Conservation (phyloP, 306 rosid genomes). For the Quercus variabilis region DNA sequence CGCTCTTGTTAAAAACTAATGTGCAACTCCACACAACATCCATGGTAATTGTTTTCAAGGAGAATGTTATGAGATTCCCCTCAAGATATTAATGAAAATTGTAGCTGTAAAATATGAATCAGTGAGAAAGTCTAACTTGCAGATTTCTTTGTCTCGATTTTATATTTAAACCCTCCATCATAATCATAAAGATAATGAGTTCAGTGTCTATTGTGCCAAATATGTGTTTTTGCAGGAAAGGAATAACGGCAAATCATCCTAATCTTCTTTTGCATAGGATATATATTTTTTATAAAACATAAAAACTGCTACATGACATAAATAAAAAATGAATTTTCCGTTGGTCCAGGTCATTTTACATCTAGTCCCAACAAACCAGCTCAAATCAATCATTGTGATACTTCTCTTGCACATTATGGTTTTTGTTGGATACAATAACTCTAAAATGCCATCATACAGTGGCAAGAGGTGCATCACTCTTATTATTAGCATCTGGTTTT, state of each 20-base stretch:
- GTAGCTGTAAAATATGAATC: neutral
- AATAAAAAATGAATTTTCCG: neutral
- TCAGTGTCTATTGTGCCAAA: neutral
- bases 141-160: neutral
- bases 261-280: neutral
- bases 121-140: neutral
- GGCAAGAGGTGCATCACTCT: conserved; percentile 25
- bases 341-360: neutral
- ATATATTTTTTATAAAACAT: too few relatives aligned
- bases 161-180: too few relatives aligned
- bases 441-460: conserved; percentile 8
- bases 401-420: neutral
- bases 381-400: neutral
- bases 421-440: neutral
- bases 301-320: neutral
- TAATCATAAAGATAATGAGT: neutral
- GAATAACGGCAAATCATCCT: neutral
- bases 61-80: neutral
- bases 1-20: too few relatives aligned
- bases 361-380: conserved; percentile 1
- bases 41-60: neutral
- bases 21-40: too few relatives aligned
- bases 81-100: neutral
- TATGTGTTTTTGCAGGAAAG: neutral
- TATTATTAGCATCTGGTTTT: conserved; percentile 9